Conservation (phyloP, 306 rosid species). For the Senna tora region DNA sequence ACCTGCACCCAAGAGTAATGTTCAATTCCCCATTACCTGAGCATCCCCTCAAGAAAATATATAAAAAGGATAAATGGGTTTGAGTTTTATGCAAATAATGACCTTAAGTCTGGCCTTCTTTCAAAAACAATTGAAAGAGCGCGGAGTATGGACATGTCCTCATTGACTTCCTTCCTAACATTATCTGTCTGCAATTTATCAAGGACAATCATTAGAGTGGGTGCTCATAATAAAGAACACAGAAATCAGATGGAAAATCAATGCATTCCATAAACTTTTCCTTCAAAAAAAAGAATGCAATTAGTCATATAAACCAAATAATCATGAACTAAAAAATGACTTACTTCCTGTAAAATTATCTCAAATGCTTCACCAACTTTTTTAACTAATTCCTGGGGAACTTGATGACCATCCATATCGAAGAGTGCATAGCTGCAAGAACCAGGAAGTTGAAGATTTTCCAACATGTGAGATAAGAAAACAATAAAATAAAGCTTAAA, state of each 20-base stretch:
- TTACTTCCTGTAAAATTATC: conserved; percentile 74
- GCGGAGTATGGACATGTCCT: conserved; percentile 77
- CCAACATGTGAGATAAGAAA: conserved; percentile 10
- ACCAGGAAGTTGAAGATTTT: conserved; percentile 23
- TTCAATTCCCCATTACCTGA: conserved; percentile 26
- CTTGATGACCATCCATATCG: conserved; percentile 95
- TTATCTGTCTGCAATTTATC: conserved; percentile 65
- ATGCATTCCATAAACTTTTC: conserved; percentile 10
- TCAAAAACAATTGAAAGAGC: conserved; percentile 85
- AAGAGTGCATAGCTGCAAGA: conserved; percentile 87
- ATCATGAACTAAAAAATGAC: conserved; percentile 26
- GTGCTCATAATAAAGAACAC: conserved; percentile 28
- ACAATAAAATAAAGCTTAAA: conserved; percentile 1
- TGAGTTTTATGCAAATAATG: not conserved
- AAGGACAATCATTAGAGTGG: conserved; percentile 38
- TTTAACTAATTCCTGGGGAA: conserved; percentile 84
- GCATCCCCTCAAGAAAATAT: conserved; percentile 19
- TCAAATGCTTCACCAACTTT: conserved; percentile 77
- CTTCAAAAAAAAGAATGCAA: conserved; percentile 1
- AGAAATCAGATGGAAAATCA: conserved; percentile 12
- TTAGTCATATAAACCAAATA: conserved; percentile 20
- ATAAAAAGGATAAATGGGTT: not conserved
- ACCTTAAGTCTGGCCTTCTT: conserved; percentile 88
- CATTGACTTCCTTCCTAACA: conserved; percentile 64
- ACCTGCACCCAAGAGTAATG: conserved; percentile 53